Percentiles rank a stretch among this genome's conserved stretches.
These are phyloP conservation scores for Polyplosphaeria fusca DNA, from an alignment of 495 filamentous ascomycete genomes.

Conservation along the genomic window DNA sequence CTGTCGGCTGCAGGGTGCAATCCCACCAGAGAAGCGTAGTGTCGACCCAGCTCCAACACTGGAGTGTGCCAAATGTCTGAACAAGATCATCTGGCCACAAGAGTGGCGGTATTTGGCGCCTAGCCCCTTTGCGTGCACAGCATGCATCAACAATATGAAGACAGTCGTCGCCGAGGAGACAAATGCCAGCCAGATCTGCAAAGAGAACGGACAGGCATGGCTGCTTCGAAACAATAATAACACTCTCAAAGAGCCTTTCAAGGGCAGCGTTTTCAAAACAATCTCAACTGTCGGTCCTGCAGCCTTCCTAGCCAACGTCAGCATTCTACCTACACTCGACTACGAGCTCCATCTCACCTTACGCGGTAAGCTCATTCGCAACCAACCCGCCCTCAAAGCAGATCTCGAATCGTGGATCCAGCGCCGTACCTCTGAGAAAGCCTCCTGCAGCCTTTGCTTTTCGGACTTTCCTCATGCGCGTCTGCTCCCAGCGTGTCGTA, in stretches of 20 bases:
- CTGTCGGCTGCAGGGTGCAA: no score
- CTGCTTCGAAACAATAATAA: slow-evolving; percentile 41
- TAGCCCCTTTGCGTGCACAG: no score
- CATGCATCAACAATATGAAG: no score
- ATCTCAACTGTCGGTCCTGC: slow-evolving; percentile 36
- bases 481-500: no score
- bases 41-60: no score
- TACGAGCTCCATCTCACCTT: slow-evolving; percentile 26
- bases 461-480: no score
- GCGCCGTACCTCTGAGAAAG: slow-evolving; percentile 38
- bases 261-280: slow-evolving; percentile 42
- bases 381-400: slow-evolving; percentile 36
- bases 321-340: slow-evolving; percentile 36
- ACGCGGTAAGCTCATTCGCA: slow-evolving; percentile 45
- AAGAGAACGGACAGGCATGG: slow-evolving; percentile 43
- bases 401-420: slow-evolving; percentile 39
- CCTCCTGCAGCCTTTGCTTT: no score
- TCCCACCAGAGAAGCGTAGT: no score
- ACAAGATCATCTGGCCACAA: no score
- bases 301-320: slow-evolving; percentile 30
- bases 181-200: slow-evolving; percentile 34
- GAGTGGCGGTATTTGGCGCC: no score
- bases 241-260: slow-evolving; percentile 40
- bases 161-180: no score
- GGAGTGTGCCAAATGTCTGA: no score